Evolutionary conservation across 2,329 filamentous ascomycete species (phyloP), one percentile per base, ranked within the genome.

Genomic region (Madurella mycetomatis): DNA sequence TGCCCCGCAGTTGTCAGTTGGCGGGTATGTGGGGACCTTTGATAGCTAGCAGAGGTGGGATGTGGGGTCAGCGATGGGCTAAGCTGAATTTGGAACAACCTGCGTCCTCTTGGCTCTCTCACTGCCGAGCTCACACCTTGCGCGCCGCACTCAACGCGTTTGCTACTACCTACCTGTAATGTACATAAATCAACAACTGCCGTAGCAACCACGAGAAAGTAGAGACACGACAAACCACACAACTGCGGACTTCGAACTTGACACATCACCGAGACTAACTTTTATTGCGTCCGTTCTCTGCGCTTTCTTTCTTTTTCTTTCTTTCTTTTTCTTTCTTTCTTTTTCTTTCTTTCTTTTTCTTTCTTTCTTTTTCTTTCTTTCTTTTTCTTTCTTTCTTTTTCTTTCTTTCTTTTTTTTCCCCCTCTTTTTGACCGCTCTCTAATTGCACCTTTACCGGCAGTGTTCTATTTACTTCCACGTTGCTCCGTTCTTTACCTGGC

Each of bases 391-490:
- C 18, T 39, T 51, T 45, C 40, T 39, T 39, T 32, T 9, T 11
- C 34, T 18, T 17, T 19, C 39, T 37, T 44, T 4, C 18, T 16
- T 40, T 37, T 37, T 30, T 53, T 46, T 13, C 12, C 51, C 34
- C 25, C 48, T 46, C 46, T 47, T 25, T 16, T 5, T 12, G 30
- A 15, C 44, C 50, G 18, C 18, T 42, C 25, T 39, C 32, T 30
- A 15, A 12, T 40, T 31, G 13, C n/a, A 9, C 39, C 41, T 9
- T 43, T 19, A 17, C 17, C 17, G 41, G 18, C 41, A 18, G 16
- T 25, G 11, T 7, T 60, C 25, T 54, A 18, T 47, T 47, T 44
- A 43, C 41, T 53, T 42, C 17, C 44, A 19, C 15, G 12, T 41
- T 40, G 4, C 25, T 25, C 30, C 19, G 9, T 42, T 31, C 25